These are phyloP conservation scores for Pichia heedii DNA, from an alignment of 805 yeast species.

Conservation along the genomic window DNA sequence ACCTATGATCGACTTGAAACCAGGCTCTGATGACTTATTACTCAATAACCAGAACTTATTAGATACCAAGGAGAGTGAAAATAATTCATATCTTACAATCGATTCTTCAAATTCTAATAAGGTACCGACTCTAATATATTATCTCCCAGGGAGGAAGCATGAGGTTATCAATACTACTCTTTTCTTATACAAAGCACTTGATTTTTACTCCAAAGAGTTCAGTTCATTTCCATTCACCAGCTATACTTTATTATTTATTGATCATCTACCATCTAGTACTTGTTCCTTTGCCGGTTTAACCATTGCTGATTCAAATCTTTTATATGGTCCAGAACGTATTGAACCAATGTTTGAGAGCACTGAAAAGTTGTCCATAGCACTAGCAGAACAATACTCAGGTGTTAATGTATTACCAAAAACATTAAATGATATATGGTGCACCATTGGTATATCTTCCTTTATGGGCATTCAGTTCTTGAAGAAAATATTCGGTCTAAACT, in stretches of 20 bases:
- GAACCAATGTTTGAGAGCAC: slow-evolving; percentile 73
- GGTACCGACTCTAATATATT: slow-evolving; percentile 54
- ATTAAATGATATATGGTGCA: slow-evolving; percentile 81
- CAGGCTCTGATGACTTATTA: slow-evolving; percentile 20
- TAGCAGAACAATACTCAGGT: slow-evolving; percentile 91
- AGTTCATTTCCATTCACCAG: slow-evolving; percentile 91
- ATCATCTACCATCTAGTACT: slow-evolving; percentile 39
- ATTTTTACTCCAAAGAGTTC: slow-evolving; percentile 75
- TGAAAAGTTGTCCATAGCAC: slow-evolving; percentile 53
- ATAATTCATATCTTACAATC: slow-evolving; percentile 5
- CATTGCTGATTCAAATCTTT: slow-evolving; percentile 45
- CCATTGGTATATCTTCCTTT: slow-evolving; percentile 72
- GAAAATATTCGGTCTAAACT: slow-evolving; percentile 74
- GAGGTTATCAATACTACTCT: slow-evolving; percentile 64
- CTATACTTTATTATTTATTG: slow-evolving; percentile 67
- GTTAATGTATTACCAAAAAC: slow-evolving; percentile 77
- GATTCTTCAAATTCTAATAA: slow-evolving; percentile 22
- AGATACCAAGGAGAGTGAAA: slow-evolving; percentile 23
- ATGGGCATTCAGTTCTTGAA: slow-evolving; percentile 71
- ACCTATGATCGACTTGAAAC: slow-evolving; percentile 39
- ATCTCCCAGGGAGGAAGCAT: slow-evolving; percentile 47
- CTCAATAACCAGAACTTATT: slow-evolving; percentile 18
- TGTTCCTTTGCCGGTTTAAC: slow-evolving; percentile 71
- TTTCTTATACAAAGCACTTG: slow-evolving; percentile 70
- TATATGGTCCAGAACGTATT: slow-evolving; percentile 65